Evolutionary conservation across 108 stramenopile species (phyloP), one percentile per base, ranked within the genome.

Genomic region (Aurantiochytrium sp.): DNA sequence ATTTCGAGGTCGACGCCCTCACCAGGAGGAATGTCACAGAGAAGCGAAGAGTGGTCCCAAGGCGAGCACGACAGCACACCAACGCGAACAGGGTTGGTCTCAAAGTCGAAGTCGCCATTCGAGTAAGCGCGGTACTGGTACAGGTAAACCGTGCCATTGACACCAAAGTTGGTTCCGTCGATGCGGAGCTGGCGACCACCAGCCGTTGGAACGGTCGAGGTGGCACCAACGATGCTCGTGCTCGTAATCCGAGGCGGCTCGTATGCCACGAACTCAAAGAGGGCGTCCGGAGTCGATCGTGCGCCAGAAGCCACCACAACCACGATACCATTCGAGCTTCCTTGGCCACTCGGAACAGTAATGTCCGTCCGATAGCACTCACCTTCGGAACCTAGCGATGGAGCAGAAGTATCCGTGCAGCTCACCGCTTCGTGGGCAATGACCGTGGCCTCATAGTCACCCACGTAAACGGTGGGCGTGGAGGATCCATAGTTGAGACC

Each of bases 141-240:
- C n/a, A 90, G 43, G 58, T 16, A 28, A 5, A 53, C 59, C 76
- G 25, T 43, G 25, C 43, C 49, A 59, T 44, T 23, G 57, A 58
- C 28, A 5, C 89, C 89, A 76, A 90, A 87, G 58, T 90, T 90
- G 1, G 58, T 60, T 6, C 89, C 89, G 45, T 76, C 60, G 28
- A 90, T 35, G 10, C 43, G 5, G 23, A 90, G 18, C 59, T 87
- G 89, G 44, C 58, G 29, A 2, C 76, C 76, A 16, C 76, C 76
- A 8, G 28, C 6, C 10, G 76, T 83, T 3, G 76, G 76, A 8
- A 53, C 51, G 12, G 76, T 47, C n/a, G 51, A 47, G 45, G 76
- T 53, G 8, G 25, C 76, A 6, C 51, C 4, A 12, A 18, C 49
- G 14, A 69, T 42, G 14, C 8, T 23, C 25, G 42, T 69, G 51